Base-by-base conservation (phyloP, 441 rosid genomes). In the Geranium incanum region DNA sequence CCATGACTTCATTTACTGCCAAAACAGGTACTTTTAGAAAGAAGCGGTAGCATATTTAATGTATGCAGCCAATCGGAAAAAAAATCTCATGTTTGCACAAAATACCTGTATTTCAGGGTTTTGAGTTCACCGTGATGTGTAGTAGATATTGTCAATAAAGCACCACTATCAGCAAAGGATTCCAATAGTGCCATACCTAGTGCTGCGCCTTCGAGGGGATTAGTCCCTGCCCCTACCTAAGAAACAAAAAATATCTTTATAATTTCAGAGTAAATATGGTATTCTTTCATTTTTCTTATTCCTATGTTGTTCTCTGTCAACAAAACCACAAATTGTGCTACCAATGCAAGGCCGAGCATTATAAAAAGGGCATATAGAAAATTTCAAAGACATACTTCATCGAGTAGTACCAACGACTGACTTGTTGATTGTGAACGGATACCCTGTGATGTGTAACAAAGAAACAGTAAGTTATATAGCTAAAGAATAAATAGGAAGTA, bases 121-220 rank as follows among this genome's bases (percentile, higher is more conserved):
- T 94, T 92, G 75, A 94, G 88, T 84, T 94, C 97, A 43, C 95
- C 90, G 18, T 94, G 97, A 78, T 92, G 97, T 45, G 97, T 90
- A n/a, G 99, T 89, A 78, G 97, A 97, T 80, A 94, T 83, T 55
- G 99, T 94, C 81, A 94, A 82, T 45, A 89, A 77, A 76, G 95
- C 88, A 68, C 92, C 92, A 41, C 79, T 82, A 71, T 77, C 82
- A 66, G 93, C 97, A 83, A 92, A 94, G 21, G 92, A 87, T 81
- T 94, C 95, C 37, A 94, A 90, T 65, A 94, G 71, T 52, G 99
- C 85, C 93, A 94, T 92, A 74, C 97, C 97, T 70, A 94, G 81
- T 52, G 97, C 97, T 74, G 99, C 97, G 74, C 99, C 97, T 87
- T 94, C 97, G 67, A 94, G 92, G 19, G 99, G 99, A 86, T 94